Conservation (phyloP, 192 early-diverging fungal genomes). For the Entomortierella chlamydospora region DNA sequence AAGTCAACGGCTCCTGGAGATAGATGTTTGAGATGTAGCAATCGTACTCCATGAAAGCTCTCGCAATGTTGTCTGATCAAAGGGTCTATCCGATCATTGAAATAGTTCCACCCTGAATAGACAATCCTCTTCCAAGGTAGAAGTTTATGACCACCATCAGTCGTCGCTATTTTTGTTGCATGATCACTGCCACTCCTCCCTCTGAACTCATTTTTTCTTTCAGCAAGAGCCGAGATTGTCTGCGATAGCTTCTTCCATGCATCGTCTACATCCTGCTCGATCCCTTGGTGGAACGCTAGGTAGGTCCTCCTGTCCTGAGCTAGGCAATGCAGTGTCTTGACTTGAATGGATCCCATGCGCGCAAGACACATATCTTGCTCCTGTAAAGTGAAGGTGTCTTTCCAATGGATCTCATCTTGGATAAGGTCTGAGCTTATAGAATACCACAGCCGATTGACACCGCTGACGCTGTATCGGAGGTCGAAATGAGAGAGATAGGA, state of each 20-base stretch:
- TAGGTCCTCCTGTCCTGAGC: conserved; percentile 10
- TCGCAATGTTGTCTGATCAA: neutral
- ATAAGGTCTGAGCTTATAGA: neutral
- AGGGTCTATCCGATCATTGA: neutral
- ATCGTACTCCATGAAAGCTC: neutral
- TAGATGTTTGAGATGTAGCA: conserved; percentile 9
- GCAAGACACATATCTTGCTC: neutral
- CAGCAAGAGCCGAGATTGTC: neutral
- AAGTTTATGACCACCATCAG: no score
- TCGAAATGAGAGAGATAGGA: conserved; percentile 12
- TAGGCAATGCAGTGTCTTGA: neutral
- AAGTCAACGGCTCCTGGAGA: conserved; percentile 10
- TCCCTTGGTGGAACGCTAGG: neutral
- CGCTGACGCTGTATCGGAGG: neutral
- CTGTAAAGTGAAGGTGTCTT: conserved; percentile 4
- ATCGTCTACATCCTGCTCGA: neutral
- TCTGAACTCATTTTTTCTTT: neutral
- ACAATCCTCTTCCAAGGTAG: conserved; percentile 9
- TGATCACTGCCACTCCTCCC: no score
- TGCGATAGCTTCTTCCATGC: neutral
- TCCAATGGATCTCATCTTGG: conserved; percentile 4
- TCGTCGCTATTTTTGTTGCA: no score
- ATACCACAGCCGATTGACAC: conserved; percentile 4
- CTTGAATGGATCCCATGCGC: neutral
- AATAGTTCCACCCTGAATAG: conserved; percentile 1